These are phyloP conservation scores for Fusarium sp. DNA, from an alignment of 2,329 filamentous ascomycete species.

Conservation along the genomic window DNA sequence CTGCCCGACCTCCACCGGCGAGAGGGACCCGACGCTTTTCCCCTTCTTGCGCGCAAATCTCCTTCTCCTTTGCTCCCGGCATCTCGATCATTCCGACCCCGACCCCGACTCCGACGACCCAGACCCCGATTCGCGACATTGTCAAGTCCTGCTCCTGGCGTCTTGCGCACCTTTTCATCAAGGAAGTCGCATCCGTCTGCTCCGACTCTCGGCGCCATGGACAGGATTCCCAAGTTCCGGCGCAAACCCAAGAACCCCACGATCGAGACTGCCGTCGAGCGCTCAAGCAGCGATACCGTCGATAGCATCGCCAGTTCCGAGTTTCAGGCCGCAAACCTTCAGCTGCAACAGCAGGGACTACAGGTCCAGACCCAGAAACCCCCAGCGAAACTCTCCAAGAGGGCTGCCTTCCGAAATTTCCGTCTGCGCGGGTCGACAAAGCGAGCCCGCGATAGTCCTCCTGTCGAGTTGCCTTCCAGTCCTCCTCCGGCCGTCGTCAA, in stretches of 20 bases:
- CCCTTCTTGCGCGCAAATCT: constrained; percentile 38
- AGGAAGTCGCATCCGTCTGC: constrained; percentile 26
- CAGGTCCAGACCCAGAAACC: constrained; percentile 33
- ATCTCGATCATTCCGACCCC: constrained; percentile 27
- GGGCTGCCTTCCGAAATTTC: constrained; percentile 59
- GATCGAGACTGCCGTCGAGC: constrained; percentile 56
- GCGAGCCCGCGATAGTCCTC: constrained; percentile 59
- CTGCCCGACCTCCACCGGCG: constrained; percentile 41
- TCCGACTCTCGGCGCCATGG: constrained; percentile 48
- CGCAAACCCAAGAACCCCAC: constrained; percentile 59
- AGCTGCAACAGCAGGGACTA: constrained; percentile 34
- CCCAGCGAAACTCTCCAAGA: constrained; percentile 45
- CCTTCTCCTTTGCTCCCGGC: constrained; percentile 26
- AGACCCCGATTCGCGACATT: constrained; percentile 12
- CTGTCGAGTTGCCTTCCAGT: constrained; percentile 47
- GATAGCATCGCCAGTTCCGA: constrained; percentile 46
- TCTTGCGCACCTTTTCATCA: constrained; percentile 22
- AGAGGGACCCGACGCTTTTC: constrained; percentile 37
- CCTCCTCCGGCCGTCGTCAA: constrained; percentile 51
- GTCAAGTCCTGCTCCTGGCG: constrained; percentile 29
- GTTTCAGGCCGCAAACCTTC: constrained; percentile 37
- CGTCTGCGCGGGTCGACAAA: constrained; percentile 60
- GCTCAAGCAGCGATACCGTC: constrained; percentile 46
- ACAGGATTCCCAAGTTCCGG: constrained; percentile 57
- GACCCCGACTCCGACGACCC: constrained; percentile 12